Percentiles rank a stretch among this genome's conserved stretches.
Evolutionary conservation across 2,329 filamentous ascomycete species (phyloP).

Genomic region (Aspergillus sp.): DNA sequence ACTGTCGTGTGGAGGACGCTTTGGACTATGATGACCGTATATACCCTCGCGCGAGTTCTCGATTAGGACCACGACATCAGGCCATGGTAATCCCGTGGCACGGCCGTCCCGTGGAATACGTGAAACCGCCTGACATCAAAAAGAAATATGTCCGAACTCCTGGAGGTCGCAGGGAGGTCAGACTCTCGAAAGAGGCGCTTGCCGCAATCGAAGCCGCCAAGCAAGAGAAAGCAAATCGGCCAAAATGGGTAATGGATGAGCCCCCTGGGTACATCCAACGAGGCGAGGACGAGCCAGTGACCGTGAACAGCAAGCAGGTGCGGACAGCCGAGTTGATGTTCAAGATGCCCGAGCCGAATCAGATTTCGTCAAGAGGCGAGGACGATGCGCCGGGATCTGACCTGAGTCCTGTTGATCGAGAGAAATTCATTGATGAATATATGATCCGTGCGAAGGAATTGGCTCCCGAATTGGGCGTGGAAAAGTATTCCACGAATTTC

Average conservation of each 20-base stretch:
- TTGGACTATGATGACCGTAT: constrained; percentile 97
- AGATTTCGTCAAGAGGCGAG: constrained; percentile 46
- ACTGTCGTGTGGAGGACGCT: constrained; percentile 92
- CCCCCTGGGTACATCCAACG: constrained; percentile 80
- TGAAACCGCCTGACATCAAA: constrained; percentile 83
- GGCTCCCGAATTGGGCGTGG: constrained; percentile 66
- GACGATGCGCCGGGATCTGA: constrained; percentile 38
- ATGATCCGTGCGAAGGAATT: constrained; percentile 67
- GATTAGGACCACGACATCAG: constrained; percentile 87
- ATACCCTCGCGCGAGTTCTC: constrained; percentile 90
- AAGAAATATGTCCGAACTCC: constrained; percentile 65
- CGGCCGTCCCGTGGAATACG: constrained; percentile 81
- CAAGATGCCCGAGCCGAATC: constrained; percentile 63
- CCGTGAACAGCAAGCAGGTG: constrained; percentile 63
- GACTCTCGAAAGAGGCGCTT: constrained; percentile 74
- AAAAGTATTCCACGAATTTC: constrained; percentile 77
- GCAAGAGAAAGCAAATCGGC: constrained; percentile 72
- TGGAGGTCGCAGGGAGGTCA: constrained; percentile 69
- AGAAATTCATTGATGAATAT: constrained; percentile 69
- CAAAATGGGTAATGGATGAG: constrained; percentile 92
- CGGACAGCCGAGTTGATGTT: constrained; percentile 76
- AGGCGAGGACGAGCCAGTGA: constrained; percentile 70
- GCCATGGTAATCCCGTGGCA: constrained; percentile 82
- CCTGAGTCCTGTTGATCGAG: constrained; percentile 39
- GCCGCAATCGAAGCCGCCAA: constrained; percentile 81